These are phyloP conservation scores for Psilocybe mexicana DNA, from an alignment of 1,284 basidiomycete genomes.

Conservation along the genomic window DNA sequence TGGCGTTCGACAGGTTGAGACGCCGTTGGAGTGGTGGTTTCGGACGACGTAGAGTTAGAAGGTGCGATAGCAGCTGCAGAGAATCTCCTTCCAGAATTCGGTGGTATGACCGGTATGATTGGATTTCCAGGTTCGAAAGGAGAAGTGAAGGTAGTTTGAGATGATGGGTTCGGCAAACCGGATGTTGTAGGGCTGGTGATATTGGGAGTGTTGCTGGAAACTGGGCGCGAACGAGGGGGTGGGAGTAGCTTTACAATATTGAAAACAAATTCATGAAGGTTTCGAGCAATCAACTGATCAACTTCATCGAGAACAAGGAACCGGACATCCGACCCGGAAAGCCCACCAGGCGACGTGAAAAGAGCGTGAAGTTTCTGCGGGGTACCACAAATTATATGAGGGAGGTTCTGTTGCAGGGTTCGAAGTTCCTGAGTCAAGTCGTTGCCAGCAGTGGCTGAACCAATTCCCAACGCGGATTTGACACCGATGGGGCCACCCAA, in stretches of 20 bases:
- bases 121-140: constrained; percentile 49
- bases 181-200: constrained; percentile 20
- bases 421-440: constrained; percentile 81
- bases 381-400: constrained; percentile 95
- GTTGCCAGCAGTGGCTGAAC: constrained; percentile 60
- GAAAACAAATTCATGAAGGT: constrained; percentile 93
- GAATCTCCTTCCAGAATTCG: constrained; percentile 51
- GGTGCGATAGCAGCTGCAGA: constrained; percentile 50
- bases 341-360: constrained; percentile 78
- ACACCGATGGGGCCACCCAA: constrained; percentile 91
- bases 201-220: constrained; percentile 24
- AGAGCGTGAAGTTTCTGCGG: constrained; percentile 95
- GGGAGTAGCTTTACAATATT: constrained; percentile 91
- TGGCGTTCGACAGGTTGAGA: constrained; percentile 73
- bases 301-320: constrained; percentile 97
- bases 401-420: constrained; percentile 84
- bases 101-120: constrained; percentile 51
- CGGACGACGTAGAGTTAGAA: constrained; percentile 32
- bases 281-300: constrained; percentile 95
- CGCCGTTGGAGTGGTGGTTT: constrained; percentile 28
- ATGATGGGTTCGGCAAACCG: constrained; percentile 7
- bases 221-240: constrained; percentile 72
- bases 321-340: constrained; percentile 81
- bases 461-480: constrained; percentile 84
- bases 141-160: constrained; percentile 43